Conservation (phyloP, 306 rosid species). For the Prunus mongolica region DNA sequence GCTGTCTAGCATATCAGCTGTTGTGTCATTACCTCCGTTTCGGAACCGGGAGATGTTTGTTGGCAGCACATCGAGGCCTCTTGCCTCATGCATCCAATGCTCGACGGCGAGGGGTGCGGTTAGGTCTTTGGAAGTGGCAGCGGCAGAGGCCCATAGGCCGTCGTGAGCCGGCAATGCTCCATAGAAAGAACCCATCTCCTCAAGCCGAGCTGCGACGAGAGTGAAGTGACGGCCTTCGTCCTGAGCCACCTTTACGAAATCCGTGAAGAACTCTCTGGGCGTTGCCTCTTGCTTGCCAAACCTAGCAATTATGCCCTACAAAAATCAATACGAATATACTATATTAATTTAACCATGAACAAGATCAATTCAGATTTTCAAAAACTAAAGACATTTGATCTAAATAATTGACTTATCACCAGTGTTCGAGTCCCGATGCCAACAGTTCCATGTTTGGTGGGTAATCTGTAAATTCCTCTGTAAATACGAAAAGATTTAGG, state of each 20-base stretch:
- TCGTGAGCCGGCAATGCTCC: conserved; percentile 80
- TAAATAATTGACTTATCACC: background rate
- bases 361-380: too few relatives aligned
- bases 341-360: too few relatives aligned
- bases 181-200: conserved; percentile 70
- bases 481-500: too few relatives aligned
- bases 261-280: conserved; percentile 82
- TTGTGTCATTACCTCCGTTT: conserved; percentile 54
- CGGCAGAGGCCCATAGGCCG: conserved; percentile 91
- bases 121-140: conserved; percentile 67
- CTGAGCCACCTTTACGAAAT: conserved; percentile 81
- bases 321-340: too few relatives aligned
- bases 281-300: conserved; percentile 74
- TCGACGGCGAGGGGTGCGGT: conserved; percentile 75
- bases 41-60: conserved; percentile 68
- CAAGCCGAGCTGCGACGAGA: conserved; percentile 65
- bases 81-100: conserved; percentile 91
- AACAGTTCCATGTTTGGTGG: too few relatives aligned
- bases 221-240: conserved; percentile 84
- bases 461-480: too few relatives aligned
- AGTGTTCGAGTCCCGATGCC: too few relatives aligned
- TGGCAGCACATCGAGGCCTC: conserved; percentile 82
- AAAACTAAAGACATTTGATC: background rate
- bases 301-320: conserved; percentile 82
- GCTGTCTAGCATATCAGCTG: conserved; percentile 70